Evolutionary conservation across 257 asterid genomes (phyloP).

Genomic region (Fraxinus pennsylvanica): DNA sequence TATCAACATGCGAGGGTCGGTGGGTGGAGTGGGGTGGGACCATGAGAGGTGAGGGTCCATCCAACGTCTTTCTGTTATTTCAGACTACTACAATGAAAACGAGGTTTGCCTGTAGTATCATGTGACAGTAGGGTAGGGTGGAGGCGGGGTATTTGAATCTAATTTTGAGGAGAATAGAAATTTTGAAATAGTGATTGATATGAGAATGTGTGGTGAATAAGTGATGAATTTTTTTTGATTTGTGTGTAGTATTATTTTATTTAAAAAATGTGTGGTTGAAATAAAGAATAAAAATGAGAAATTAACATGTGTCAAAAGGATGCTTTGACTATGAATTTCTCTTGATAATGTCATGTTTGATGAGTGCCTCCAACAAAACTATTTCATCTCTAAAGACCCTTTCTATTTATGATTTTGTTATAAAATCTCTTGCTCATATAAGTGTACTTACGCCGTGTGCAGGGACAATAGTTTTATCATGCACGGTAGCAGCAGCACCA

Average conservation of each 20-base stretch:
- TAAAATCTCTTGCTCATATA: neutral
- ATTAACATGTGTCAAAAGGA: too few relatives aligned
- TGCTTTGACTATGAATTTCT: too few relatives aligned
- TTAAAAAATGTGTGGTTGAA: too few relatives aligned
- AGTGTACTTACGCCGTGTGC: constrained; percentile 13
- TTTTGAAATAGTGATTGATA: too few relatives aligned
- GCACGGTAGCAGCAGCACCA: constrained; percentile 57
- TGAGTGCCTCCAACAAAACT: neutral
- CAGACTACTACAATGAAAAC: neutral
- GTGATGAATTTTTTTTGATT: too few relatives aligned
- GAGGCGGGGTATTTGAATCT: too few relatives aligned
- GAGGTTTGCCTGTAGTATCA: neutral
- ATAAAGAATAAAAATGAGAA: too few relatives aligned
- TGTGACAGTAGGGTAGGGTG: neutral
- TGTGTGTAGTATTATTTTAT: too few relatives aligned
- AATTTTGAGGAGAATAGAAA: too few relatives aligned
- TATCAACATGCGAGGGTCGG: neutral
- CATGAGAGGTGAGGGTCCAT: neutral
- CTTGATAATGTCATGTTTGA: neutral
- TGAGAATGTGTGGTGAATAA: too few relatives aligned
- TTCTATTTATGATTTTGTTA: neutral
- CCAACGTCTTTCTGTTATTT: neutral
- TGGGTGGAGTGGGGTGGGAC: neutral
- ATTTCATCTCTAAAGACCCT: neutral
- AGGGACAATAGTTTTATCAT: constrained; percentile 65